These are phyloP conservation scores for Penstemon barbatus DNA, from an alignment of 257 asterid species.

Conservation along the genomic window DNA sequence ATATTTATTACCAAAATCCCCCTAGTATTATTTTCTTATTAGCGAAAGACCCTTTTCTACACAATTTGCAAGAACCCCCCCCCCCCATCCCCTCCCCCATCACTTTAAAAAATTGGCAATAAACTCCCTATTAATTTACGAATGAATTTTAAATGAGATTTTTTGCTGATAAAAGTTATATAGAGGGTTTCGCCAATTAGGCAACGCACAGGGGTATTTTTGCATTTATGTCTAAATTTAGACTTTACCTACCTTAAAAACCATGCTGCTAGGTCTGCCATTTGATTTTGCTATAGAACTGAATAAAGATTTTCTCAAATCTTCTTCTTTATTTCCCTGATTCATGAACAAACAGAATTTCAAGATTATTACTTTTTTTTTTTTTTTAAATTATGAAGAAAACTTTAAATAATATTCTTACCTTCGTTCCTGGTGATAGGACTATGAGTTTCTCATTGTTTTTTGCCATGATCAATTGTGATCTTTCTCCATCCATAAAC, in stretches of 20 bases:
- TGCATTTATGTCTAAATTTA: too few relatives aligned
- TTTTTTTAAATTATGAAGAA: background rate
- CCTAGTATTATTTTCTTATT: too few relatives aligned
- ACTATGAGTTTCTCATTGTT: constrained; percentile 30
- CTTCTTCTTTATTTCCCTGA: constrained; percentile 53
- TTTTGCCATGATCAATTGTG: constrained; percentile 32
- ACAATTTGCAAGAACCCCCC: too few relatives aligned
- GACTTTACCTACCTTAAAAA: constrained; percentile 51
- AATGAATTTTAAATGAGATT: too few relatives aligned
- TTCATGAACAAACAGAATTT: constrained; percentile 10
- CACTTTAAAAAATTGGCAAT: too few relatives aligned
- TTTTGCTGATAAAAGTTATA: too few relatives aligned
- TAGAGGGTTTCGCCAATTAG: too few relatives aligned
- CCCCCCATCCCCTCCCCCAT: too few relatives aligned
- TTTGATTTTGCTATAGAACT: constrained; percentile 36
- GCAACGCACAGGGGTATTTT: too few relatives aligned
- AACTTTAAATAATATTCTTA: constrained; percentile 6
- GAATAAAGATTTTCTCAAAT: constrained; percentile 45
- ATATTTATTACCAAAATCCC: too few relatives aligned
- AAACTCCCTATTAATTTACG: too few relatives aligned
- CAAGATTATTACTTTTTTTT: background rate
- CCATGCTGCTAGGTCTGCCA: constrained; percentile 87
- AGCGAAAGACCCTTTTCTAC: too few relatives aligned
- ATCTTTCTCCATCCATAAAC: constrained; percentile 35
- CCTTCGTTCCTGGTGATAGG: constrained; percentile 36